Conservation (phyloP, 2,329 filamentous ascomycete species). For the Xylariaceae sp. region DNA sequence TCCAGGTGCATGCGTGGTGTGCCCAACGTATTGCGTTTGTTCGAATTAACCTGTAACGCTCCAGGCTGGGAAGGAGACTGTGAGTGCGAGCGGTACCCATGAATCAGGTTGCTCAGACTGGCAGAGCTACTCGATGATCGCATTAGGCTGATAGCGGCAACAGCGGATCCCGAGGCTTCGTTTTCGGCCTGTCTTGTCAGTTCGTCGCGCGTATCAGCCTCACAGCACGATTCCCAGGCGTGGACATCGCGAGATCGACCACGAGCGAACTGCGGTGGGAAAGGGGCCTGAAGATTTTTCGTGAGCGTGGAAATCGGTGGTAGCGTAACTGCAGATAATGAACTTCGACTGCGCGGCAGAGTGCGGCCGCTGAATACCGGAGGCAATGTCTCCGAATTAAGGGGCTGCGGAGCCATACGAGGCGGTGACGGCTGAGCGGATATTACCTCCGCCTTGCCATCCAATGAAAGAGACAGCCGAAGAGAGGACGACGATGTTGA, state of each 20-base stretch:
- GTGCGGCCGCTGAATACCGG: slow-evolving; percentile 45
- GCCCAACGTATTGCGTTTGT: slow-evolving; percentile 57
- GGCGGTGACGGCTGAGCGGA: slow-evolving; percentile 66
- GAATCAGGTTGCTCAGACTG: slow-evolving; percentile 36
- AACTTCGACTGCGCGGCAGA: slow-evolving; percentile 67
- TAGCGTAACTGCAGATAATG: slow-evolving; percentile 54
- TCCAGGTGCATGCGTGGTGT: slow-evolving; percentile 28
- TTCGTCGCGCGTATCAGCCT: slow-evolving; percentile 71
- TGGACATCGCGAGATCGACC: slow-evolving; percentile 82
- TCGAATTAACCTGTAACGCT: slow-evolving; percentile 49
- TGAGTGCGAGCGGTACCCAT: slow-evolving; percentile 22
- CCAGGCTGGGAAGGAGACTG: slow-evolving; percentile 7
- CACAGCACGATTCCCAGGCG: slow-evolving; percentile 87
- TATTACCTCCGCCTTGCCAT: slow-evolving; percentile 85
- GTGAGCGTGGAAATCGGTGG: slow-evolving; percentile 51
- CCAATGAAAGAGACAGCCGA: slow-evolving; percentile 75
- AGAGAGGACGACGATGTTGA: slow-evolving; percentile 48
- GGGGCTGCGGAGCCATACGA: slow-evolving; percentile 49
- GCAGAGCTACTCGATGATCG: slow-evolving; percentile 60
- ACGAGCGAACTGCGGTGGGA: slow-evolving; percentile 53
- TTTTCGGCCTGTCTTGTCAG: slow-evolving; percentile 76
- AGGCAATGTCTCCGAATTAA: slow-evolving; percentile 41
- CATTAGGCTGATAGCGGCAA: slow-evolving; percentile 75
- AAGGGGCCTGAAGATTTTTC: slow-evolving; percentile 44
- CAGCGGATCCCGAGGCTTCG: slow-evolving; percentile 72